Evolutionary conservation across 441 rosid genomes (phyloP), one percentile per base, ranked within the genome.

Genomic region (Heliophila coronopifolia): DNA sequence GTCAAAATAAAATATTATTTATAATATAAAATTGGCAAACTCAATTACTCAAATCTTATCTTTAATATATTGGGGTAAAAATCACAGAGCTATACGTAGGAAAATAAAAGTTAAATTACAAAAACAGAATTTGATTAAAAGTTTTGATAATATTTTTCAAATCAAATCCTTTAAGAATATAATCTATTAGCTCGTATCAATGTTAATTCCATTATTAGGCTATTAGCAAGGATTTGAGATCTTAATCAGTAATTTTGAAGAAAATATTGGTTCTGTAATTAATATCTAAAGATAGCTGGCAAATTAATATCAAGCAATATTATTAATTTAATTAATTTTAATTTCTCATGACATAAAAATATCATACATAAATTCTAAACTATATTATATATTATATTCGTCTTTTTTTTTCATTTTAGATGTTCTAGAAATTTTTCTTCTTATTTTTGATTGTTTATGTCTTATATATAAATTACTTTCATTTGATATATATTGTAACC

Each of bases 31-130:
- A 33, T 6, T 58, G 25, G 24, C 36, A 11, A 34, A 41, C 53
- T 33, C 58, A 56, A 49, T n/a, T n/a, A n/a, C n/a, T n/a, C n/a
- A n/a, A n/a, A 18, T 50, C 48, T 58, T 50, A 50, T 42, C 63
- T 27, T 57, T 17, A 32, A 27, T 49, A 40, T 36, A 52, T 42
- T 57, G 35, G 28, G 39, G 4, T 8, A 5, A 25, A 10, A 13
- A 2, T 49, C 48, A 33, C 25, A 49, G 23, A 22, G 28, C 16
- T 43, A 44, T 8, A n/a, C n/a, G n/a, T n/a, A n/a, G 7, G 3
- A 10, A 41, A 45, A 48, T 18, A 31, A 52, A 20, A 26, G 35
- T 34, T 36, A 60, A 24, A 23, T 5, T 33, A 49, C 4, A 40
- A 35, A 25, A 55, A 13, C 12, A 1, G 17, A 34, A 6, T 23